Conservation (phyloP, 2,329 filamentous ascomycete species). For the Cytospora chrysosperma region DNA sequence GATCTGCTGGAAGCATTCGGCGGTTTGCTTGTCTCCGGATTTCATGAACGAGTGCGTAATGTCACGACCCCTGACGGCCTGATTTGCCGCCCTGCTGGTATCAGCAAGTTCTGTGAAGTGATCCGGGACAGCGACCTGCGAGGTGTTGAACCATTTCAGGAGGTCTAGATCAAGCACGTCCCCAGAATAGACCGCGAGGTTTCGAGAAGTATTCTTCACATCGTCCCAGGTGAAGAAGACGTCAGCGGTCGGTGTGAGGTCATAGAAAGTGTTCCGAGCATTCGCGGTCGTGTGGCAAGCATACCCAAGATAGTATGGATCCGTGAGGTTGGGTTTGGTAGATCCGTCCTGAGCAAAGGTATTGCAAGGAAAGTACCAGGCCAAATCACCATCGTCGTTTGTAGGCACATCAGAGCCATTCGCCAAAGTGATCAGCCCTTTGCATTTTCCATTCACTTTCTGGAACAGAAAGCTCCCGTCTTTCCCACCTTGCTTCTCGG, state of each 20-base stretch:
- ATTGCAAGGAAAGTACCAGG: slow-evolving; percentile 96
- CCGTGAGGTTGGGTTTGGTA: slow-evolving; percentile 69
- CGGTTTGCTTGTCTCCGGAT: slow-evolving; percentile 73
- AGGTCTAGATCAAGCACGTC: slow-evolving; percentile 89
- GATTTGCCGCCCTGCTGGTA: slow-evolving; percentile 58
- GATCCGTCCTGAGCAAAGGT: slow-evolving; percentile 94
- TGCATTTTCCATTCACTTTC: slow-evolving; percentile 97
- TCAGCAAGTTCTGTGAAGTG: slow-evolving; percentile 79
- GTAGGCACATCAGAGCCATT: slow-evolving; percentile 75
- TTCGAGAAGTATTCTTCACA: slow-evolving; percentile 82
- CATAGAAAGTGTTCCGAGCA: slow-evolving; percentile 75
- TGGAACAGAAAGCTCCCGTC: slow-evolving; percentile 98
- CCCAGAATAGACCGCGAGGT: slow-evolving; percentile 91
- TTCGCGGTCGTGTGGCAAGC: slow-evolving; percentile 76
- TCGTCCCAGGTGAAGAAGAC: slow-evolving; percentile 98
- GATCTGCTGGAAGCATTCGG: slow-evolving; percentile 86
- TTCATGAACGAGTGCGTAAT: slow-evolving; percentile 86
- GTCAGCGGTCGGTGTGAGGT: slow-evolving; percentile 68
- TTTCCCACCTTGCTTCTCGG: slow-evolving; percentile 76
- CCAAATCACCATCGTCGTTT: slow-evolving; percentile 69
- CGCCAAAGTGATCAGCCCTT: slow-evolving; percentile 76
- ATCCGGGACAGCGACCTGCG: slow-evolving; percentile 71
- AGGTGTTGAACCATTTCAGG: slow-evolving; percentile 83
- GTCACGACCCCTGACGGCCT: slow-evolving; percentile 75
- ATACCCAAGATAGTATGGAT: slow-evolving; percentile 78